Evolutionary conservation across 2,329 filamentous ascomycete species (phyloP).

Genomic region (Elsinoe australis): DNA sequence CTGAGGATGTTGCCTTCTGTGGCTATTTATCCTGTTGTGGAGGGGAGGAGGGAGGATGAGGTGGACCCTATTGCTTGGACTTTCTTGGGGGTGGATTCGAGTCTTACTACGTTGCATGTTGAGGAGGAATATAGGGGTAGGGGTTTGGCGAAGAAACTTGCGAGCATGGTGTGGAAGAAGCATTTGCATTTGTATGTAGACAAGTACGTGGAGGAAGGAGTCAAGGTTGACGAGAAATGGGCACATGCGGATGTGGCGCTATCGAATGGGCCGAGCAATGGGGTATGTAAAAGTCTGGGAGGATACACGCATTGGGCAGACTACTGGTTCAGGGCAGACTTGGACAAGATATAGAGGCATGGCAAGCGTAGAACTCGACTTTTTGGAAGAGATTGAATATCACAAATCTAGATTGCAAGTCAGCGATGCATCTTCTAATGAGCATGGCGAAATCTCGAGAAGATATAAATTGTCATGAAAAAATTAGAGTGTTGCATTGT

Average conservation of each 20-base stretch:
- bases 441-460: neutral
- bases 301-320: constrained; percentile 49
- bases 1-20: constrained; percentile 36
- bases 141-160: constrained; percentile 57
- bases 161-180: constrained; percentile 50
- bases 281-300: constrained; percentile 55
- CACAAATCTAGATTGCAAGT: neutral
- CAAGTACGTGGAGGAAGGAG: constrained; percentile 26
- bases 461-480: constrained; percentile 48
- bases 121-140: constrained; percentile 52
- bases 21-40: constrained; percentile 27
- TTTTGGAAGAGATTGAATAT: too few species aligned
- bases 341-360: constrained; percentile 24
- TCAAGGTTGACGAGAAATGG: constrained; percentile 40
- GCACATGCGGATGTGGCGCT: constrained; percentile 57
- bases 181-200: constrained; percentile 36
- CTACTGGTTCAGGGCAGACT: constrained; percentile 49
- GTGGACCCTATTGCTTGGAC: constrained; percentile 57
- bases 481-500: constrained; percentile 65
- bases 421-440: neutral
- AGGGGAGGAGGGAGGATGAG: constrained; percentile 39
- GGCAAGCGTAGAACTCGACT: too few species aligned
- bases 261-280: constrained; percentile 53
- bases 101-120: constrained; percentile 54
- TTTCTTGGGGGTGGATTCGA: constrained; percentile 55